Conservation (phyloP, 2,329 filamentous ascomycete genomes). For the Ascocoryne sarcoides region DNA sequence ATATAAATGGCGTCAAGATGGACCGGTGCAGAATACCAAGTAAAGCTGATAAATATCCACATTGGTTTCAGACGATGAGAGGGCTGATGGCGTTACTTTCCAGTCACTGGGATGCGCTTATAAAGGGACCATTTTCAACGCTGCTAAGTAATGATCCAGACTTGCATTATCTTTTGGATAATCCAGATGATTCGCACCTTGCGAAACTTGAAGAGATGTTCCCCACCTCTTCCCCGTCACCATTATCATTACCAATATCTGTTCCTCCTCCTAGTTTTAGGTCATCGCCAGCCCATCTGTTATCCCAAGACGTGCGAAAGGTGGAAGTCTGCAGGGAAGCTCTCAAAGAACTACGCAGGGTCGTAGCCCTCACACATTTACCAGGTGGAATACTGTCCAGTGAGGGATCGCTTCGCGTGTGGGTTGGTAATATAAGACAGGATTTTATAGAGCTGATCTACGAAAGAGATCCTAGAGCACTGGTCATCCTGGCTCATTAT, state of each 20-base stretch:
- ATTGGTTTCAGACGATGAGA: constrained; percentile 13
- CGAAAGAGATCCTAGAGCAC: constrained; percentile 18
- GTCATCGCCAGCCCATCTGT: neutral
- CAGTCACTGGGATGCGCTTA: constrained; percentile 5
- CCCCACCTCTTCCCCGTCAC: no score
- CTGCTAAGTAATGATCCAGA: constrained; percentile 1
- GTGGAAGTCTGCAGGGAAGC: neutral
- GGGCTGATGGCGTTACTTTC: constrained; percentile 5
- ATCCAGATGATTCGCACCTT: constrained; percentile 13
- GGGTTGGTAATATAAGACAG: constrained; percentile 34
- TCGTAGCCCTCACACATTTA: neutral
- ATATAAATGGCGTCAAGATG: constrained; percentile 1
- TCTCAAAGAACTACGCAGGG: neutral
- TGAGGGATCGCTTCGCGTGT: constrained; percentile 34
- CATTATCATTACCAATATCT: neutral
- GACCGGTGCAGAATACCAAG: constrained; percentile 4
- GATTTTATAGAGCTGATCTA: constrained; percentile 11
- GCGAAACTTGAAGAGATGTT: constrained; percentile 4
- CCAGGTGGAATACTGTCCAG: neutral
- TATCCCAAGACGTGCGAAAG: neutral
- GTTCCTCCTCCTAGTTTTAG: neutral
- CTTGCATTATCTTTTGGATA: neutral
- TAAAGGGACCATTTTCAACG: constrained; percentile 7
- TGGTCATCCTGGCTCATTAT: constrained; percentile 14
- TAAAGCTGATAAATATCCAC: constrained; percentile 5